Evolutionary conservation across 768 basidiomycete species (phyloP), one percentile per base, ranked within the genome.

Genomic region (Rossbeevera mucosa): DNA sequence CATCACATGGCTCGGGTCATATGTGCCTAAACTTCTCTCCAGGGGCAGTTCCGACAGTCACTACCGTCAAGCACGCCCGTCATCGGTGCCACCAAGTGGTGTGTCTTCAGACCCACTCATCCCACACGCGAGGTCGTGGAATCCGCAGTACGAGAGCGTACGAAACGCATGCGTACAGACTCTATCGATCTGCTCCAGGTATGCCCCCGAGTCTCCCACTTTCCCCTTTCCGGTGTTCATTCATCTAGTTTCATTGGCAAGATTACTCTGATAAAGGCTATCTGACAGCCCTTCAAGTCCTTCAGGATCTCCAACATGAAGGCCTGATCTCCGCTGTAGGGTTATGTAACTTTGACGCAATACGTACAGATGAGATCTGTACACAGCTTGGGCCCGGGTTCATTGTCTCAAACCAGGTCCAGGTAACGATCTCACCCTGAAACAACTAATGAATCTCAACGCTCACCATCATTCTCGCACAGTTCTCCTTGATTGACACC

Each of bases 41-140:
- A 91, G 89, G 90, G 89, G 12, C 81, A 86, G 65, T 88, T 87
- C 69, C 77, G 77, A 59, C 62, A 71, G 55, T 72, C 76, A 12
- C 66, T 80, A 16, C 65, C 73, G 25, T 56, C 69, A 26, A 62
- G 75, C 25, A 62, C 72, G 31, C 59, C 68, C 3, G 76, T 87
- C 9, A 55, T 91, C 22, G 86, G 88, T 40, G 88, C 85, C 1
- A 93, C 91, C 2, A 93, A 93, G 64, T 93, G 88, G 88, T 91
- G 89, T 65, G 80, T 89, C 13, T 91, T 91, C 72, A 75, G 78
- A 52, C 70, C 71, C 25, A 71, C 74, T 14, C 68, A 68, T 13
- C 73, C 80, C 2, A 77, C 85, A 3, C 80, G 79, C 7, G 66
- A 74, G 26, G 67, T 76, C 48, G 86, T 90, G 45, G 75, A 82